A percentile compares a stretch with the other conserved stretches of the same genome.
Conservation (phyloP, 179 eudicot species). For the Actinidia chinensis region DNA sequence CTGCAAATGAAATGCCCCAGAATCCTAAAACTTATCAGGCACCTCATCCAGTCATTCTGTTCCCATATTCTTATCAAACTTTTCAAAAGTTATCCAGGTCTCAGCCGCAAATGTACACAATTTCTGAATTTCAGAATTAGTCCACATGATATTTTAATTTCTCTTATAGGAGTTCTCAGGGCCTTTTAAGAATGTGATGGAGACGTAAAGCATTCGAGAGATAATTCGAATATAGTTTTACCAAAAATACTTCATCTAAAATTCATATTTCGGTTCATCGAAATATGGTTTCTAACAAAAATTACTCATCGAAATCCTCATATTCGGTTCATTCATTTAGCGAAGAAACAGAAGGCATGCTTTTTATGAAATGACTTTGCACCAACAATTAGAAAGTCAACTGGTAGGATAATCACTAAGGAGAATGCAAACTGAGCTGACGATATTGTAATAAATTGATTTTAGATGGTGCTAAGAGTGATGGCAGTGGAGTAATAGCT, state of each 20-base stretch:
- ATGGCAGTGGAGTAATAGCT: not conserved
- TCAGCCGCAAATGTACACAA: not conserved
- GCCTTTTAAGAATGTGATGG: not conserved
- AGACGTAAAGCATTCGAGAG: not conserved
- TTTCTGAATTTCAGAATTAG: not conserved
- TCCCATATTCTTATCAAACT: not conserved
- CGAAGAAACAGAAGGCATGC: not conserved
- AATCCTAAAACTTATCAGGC: conserved; percentile 1
- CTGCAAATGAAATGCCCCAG: not conserved
- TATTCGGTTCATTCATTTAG: no score
- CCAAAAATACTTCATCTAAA: conserved; percentile 1
- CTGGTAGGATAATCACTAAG: not conserved
- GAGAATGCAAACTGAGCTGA: no score
- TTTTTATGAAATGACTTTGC: not conserved
- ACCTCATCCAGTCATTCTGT: conserved; percentile 1
- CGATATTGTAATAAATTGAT: not conserved
- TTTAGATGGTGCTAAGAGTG: not conserved
- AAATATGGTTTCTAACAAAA: no score
- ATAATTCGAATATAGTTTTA: not conserved
- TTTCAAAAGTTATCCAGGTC: not conserved
- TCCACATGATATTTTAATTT: no score
- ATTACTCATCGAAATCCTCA: no score
- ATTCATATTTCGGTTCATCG: not conserved
- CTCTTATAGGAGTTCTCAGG: not conserved
- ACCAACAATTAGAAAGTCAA: not conserved